These are phyloP conservation scores for Scedosporium apiospermum DNA, from an alignment of 2,329 filamentous ascomycete genomes.

Conservation along the genomic window DNA sequence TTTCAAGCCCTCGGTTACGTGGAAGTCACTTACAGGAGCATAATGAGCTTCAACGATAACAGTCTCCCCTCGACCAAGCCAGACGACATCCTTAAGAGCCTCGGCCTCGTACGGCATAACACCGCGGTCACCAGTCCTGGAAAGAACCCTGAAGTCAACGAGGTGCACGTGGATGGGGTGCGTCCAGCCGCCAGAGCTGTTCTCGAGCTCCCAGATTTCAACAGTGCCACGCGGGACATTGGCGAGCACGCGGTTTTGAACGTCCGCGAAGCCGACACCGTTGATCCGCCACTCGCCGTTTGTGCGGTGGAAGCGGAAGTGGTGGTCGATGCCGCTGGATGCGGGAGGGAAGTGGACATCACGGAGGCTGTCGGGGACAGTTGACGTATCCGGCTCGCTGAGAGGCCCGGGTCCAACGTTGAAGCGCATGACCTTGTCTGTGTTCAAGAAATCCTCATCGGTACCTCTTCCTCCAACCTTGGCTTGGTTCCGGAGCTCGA, in stretches of 20 bases:
- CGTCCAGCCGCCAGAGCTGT: conserved; percentile 37
- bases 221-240: conserved; percentile 34
- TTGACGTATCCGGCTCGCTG: conserved; percentile 24
- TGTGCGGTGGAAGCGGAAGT: conserved; percentile 34
- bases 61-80: conserved; percentile 39
- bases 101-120: conserved; percentile 42
- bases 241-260: conserved; percentile 37
- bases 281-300: conserved; percentile 42
- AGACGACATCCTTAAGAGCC: conserved; percentile 49
- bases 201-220: conserved; percentile 40
- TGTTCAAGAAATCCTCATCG: conserved; percentile 40
- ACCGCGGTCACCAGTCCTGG: conserved; percentile 31
- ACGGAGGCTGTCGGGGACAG: conserved; percentile 23
- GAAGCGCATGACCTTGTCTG: conserved; percentile 43
- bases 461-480: conserved; percentile 22
- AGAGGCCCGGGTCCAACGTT: conserved; percentile 26
- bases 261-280: conserved; percentile 35
- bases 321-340: conserved; percentile 26
- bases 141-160: conserved; percentile 46
- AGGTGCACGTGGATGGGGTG: conserved; percentile 51
- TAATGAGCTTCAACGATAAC: conserved; percentile 41
- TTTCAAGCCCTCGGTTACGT: not conserved
- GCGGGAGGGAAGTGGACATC: conserved; percentile 27
- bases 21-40: conserved; percentile 22
- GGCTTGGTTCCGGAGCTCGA: conserved; percentile 25